phyloP scores from a whole-genome alignment of 2,329 filamentous ascomycete species.

The Chlorencoelia australis region DNA sequence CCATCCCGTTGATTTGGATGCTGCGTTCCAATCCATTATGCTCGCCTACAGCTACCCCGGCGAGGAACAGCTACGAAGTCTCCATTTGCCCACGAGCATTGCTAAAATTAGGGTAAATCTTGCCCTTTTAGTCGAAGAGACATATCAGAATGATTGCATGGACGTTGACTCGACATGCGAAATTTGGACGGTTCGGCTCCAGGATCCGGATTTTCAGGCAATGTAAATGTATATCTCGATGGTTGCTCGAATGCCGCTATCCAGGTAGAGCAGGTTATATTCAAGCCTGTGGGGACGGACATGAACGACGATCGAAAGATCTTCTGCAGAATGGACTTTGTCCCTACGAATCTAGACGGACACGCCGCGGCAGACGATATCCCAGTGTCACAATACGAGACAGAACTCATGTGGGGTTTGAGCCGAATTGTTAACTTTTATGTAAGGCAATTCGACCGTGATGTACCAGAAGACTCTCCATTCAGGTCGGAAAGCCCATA shows the following conservation, averaged over 20 bases:
- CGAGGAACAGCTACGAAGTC: slow-evolving; percentile 9
- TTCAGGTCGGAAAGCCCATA: not conserved
- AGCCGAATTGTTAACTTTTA: not conserved
- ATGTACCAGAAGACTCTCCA: not conserved
- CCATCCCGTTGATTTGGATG: slow-evolving; percentile 46
- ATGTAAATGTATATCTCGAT: not conserved
- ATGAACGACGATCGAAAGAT: not conserved
- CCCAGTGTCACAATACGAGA: not conserved
- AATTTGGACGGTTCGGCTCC: not conserved
- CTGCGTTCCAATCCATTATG: slow-evolving; percentile 43
- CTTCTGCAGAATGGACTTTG: not conserved
- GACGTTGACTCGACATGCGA: not conserved
- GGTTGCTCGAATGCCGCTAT: not conserved
- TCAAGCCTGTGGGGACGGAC: not conserved
- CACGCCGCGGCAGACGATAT: not conserved
- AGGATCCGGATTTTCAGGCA: not conserved
- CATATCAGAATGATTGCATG: not conserved
- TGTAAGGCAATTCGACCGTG: not conserved
- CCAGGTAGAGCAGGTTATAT: not conserved
- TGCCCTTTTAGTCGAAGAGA: too few relatives aligned
- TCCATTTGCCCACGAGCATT: slow-evolving; percentile 12
- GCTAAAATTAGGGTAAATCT: slow-evolving; percentile 9
- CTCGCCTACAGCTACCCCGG: slow-evolving; percentile 8
- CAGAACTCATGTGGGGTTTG: not conserved
- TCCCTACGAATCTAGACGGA: not conserved